Evolutionary conservation across 139 green algal genomes (phyloP).

Genomic region (Microglena sp.): DNA sequence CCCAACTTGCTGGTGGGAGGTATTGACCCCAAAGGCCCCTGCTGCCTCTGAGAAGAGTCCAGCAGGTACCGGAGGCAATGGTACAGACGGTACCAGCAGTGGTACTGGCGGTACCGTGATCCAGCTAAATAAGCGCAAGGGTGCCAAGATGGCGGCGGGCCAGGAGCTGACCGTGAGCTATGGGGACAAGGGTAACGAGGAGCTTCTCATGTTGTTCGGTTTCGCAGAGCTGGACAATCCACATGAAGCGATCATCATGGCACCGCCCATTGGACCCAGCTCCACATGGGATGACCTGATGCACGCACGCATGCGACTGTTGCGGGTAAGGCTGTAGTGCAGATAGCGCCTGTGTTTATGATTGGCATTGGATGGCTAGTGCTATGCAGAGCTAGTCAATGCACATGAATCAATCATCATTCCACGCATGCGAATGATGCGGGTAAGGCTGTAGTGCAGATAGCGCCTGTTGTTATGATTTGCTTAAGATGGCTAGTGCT

Average conservation of each 20-base stretch:
- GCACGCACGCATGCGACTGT: background rate
- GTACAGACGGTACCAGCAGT: too few relatives aligned
- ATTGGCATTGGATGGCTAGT: too few relatives aligned
- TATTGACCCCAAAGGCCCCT: constrained; percentile 2
- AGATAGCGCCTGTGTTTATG: too few relatives aligned
- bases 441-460: background rate
- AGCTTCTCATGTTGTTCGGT: constrained; percentile 76
- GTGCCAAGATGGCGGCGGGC: constrained; percentile 14
- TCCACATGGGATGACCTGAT: background rate
- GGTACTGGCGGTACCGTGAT: too few relatives aligned
- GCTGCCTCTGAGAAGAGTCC: too few relatives aligned
- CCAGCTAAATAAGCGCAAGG: constrained; percentile 21
- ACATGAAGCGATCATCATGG: background rate
- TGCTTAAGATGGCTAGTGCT: too few relatives aligned
- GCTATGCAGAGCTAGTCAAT: background rate
- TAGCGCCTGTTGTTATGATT: too few relatives aligned
- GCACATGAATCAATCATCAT: background rate
- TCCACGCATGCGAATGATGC: background rate
- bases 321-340: background rate
- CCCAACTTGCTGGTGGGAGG: constrained; percentile 48
- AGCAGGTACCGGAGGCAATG: too few relatives aligned
- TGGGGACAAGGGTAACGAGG: constrained; percentile 64
- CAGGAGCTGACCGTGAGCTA: constrained; percentile 51
- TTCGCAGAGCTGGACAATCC: constrained; percentile 34
- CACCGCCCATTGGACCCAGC: background rate